Evolutionary conservation across 495 filamentous ascomycete genomes (phyloP).

Genomic region (Tuber calosporum): DNA sequence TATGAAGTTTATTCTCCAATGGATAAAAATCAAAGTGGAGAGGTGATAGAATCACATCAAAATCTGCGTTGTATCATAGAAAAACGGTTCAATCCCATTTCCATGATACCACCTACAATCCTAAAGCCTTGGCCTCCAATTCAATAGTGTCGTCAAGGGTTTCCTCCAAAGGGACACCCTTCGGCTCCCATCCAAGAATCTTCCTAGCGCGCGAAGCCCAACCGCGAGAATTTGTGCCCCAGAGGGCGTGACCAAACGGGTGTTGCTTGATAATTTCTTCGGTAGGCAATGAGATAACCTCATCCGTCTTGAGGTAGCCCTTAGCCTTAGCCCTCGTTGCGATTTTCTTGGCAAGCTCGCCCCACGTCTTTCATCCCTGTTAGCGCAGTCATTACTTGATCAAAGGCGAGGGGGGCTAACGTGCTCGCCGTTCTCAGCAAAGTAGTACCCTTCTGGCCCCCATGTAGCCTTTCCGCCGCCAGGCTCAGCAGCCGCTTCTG

Average conservation of each 20-base stretch:
- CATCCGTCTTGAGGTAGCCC: slow-evolving; percentile 55
- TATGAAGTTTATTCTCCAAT: neutral
- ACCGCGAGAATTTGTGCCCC: slow-evolving; percentile 35
- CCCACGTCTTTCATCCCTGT: slow-evolving; percentile 48
- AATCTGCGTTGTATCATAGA: neutral
- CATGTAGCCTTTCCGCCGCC: slow-evolving; percentile 61
- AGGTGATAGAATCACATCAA: neutral
- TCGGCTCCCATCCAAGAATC: slow-evolving; percentile 34
- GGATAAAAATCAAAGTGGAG: neutral
- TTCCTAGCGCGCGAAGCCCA: slow-evolving; percentile 35
- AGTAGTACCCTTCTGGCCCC: slow-evolving; percentile 66
- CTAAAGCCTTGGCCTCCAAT: slow-evolving; percentile 28
- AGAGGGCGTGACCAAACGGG: slow-evolving; percentile 26
- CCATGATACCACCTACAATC: slow-evolving; percentile 12
- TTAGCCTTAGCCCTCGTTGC: slow-evolving; percentile 57
- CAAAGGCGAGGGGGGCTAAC: slow-evolving; percentile 28
- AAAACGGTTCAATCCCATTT: neutral
- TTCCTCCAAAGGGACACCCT: slow-evolving; percentile 17
- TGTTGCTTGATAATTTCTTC: slow-evolving; percentile 24
- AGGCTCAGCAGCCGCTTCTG: slow-evolving; percentile 54
- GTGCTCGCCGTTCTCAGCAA: slow-evolving; percentile 63
- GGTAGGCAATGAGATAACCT: slow-evolving; percentile 42
- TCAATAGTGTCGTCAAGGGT: slow-evolving; percentile 31
- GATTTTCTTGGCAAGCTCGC: slow-evolving; percentile 56
- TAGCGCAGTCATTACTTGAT: slow-evolving; percentile 9